Conservation (phyloP, 2,329 filamentous ascomycete genomes). For the Botryosphaeria dothidea region DNA sequence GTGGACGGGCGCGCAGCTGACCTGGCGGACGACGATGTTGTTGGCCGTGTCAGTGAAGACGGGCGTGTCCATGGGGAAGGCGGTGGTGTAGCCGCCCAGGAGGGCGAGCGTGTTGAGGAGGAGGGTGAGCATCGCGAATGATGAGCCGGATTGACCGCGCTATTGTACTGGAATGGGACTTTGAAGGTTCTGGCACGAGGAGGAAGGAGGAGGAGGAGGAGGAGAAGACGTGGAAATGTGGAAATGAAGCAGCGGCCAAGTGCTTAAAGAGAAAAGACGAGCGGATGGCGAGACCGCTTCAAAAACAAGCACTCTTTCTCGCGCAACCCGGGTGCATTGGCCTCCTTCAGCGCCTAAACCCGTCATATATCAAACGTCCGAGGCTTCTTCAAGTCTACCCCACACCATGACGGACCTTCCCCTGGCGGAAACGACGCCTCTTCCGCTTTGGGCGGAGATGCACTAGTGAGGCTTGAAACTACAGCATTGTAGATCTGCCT, state of each 20-base stretch:
- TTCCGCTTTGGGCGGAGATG: neutral
- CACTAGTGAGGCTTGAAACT: neutral
- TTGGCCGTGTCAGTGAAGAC: neutral
- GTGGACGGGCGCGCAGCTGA: constrained; percentile 4
- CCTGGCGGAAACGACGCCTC: neutral
- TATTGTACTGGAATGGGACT: neutral
- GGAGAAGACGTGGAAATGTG: no score
- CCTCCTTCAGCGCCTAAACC: no score
- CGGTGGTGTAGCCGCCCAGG: neutral
- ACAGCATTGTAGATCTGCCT: neutral
- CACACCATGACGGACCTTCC: neutral
- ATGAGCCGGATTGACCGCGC: no score
- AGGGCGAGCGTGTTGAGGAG: neutral
- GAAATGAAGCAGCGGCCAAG: no score
- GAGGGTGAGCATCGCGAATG: neutral
- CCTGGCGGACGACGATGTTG: neutral
- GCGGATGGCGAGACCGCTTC: no score
- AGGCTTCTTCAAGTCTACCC: neutral
- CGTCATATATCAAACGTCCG: neutral
- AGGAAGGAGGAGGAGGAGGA: neutral
- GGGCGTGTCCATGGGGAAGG: neutral
- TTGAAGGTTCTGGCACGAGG: neutral
- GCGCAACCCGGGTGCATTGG: no score
- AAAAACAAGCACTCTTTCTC: neutral
- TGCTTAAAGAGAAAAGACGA: no score